Evolutionary conservation across 257 asterid genomes (phyloP), one percentile per base, ranked within the genome.

Genomic region (Solanum megistacrolobum): DNA sequence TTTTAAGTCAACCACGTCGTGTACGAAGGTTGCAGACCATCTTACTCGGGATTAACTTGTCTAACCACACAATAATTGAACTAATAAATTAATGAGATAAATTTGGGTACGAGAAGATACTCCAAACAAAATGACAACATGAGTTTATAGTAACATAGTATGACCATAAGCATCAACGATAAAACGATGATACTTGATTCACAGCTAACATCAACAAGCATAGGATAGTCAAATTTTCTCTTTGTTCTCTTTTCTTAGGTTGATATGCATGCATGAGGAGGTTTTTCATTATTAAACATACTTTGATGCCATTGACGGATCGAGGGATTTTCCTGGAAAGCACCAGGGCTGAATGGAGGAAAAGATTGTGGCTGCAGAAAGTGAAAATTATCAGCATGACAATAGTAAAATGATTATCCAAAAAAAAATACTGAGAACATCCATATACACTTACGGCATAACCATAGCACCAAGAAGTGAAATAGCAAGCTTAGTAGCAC

Each of bases 381-480:
- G 48, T 60, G 36, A 36, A 88, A 84, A 31, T 8, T 39, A 52
- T 58, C 65, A 55, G 58, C 27, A 88, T 71, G 48, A 41, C 69
- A 87, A 62, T 35, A 32, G 4, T 25, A 66, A 38, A 55, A 73
- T 48, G 12, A 58, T 35, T 41, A 6, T 87, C 74, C 84, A 25
- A 48, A 21, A 78, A 65, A 79, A 16, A 62, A 5, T 14, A 41
- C 6, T 29, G 66, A 86, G 55, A 58, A 79, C 43, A 36, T 31
- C 52, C 36, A 20, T 83, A 86, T 76, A 79, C 66, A 91, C 99
- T 90, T 92, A 97, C 99, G 99, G 99, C 99, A 97, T 97, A 90
- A 96, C 99, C 98, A 96, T 95, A 86, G 99, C 98, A 46, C 99
- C 99, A 86, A 97, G 98, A 52, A 97, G 95, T 43, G 98, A 96